These are phyloP conservation scores for Crotalaria pallida DNA, from an alignment of 306 rosid species.

Conservation along the genomic window DNA sequence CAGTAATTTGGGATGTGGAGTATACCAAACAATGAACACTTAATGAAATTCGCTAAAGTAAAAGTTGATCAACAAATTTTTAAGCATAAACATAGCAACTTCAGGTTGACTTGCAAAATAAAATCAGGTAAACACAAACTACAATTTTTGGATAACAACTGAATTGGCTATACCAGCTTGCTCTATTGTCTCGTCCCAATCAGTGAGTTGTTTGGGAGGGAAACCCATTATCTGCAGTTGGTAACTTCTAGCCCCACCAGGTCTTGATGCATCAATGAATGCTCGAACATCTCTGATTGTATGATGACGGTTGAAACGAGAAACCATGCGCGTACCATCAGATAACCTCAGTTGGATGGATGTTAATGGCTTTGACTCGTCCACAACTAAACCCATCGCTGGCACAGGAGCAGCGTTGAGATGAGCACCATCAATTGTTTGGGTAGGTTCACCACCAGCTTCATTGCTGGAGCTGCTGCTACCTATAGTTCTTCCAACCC, in stretches of 20 bases:
- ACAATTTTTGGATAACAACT: slow-evolving; percentile 66
- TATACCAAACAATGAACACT: slow-evolving; percentile 9
- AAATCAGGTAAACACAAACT: slow-evolving; percentile 12
- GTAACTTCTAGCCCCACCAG: slow-evolving; percentile 63
- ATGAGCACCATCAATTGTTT: slow-evolving; percentile 25
- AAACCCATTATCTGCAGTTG: slow-evolving; percentile 92
- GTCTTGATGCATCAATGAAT: slow-evolving; percentile 89
- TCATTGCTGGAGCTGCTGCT: slow-evolving; percentile 34
- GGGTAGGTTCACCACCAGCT: slow-evolving; percentile 32
- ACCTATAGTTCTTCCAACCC: slow-evolving; percentile 88
- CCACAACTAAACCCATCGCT: slow-evolving; percentile 59
- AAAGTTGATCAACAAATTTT: slow-evolving; percentile 11
- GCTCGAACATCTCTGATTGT: slow-evolving; percentile 76
- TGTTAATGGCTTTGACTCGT: slow-evolving; percentile 66
- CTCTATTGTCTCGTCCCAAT: slow-evolving; percentile 80
- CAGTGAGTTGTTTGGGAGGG: slow-evolving; percentile 88
- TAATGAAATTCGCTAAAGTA: slow-evolving; percentile 8
- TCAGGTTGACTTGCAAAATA: slow-evolving; percentile 18
- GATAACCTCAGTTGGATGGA: slow-evolving; percentile 92
- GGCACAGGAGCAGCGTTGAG: slow-evolving; percentile 47
- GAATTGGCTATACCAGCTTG: slow-evolving; percentile 91
- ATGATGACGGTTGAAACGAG: slow-evolving; percentile 84
- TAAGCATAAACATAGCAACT: neutral
- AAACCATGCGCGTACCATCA: slow-evolving; percentile 92
- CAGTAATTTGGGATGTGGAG: neutral